Base-by-base conservation (phyloP, 169 alveolate genomes). In the Cryptosporidium ubiquitum region DNA sequence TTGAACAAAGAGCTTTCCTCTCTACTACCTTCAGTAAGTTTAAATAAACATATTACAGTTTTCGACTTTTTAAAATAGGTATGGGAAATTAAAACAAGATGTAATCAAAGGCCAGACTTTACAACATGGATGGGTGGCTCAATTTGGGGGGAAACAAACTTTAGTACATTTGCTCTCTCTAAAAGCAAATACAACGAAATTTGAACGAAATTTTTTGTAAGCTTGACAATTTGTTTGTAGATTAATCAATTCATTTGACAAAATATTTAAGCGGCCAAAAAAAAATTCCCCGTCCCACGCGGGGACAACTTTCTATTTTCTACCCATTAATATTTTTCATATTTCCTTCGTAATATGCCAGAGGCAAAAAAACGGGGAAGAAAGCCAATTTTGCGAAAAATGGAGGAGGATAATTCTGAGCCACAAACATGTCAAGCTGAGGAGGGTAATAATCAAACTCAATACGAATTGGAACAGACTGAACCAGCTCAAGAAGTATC, bases 301-400 rank as follows among this genome's bases (percentile, higher is more conserved):
- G 89, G 89, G 73, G 52, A 61, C 10, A 44, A 44, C 18, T n/a
- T 40, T 64, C 42, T 35, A 16, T 49, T 31, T 39, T 40, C 89
- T 26, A 58, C 89, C 75, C 58, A 23, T 44, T 61, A 10, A 26
- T 49, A 71, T 29, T 58, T 79, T 64, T 64, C 42, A 55, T 29
- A 26, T 79, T 79, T 74, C 68, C 73, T 79, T 79, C 79, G 89
- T 64, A 66, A 79, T 79, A 79, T 79, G 89, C 73, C 89, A 35
- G 89, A 60, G 68, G 75, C 75, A 26, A 79, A 79, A 66, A 79
- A 79, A 79, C 89, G 89, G 79, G 89, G 89, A 79, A 79, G 89
- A 79, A 79, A 61, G 33, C 89, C 89, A n/a, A 58, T 58, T 16
- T 39, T 49, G 31, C 51, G 75, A 52, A 61, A 58, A 64, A 79